These are phyloP conservation scores for Trichoderma koningiopsis DNA, from an alignment of 2,329 filamentous ascomycete species.

Conservation along the genomic window DNA sequence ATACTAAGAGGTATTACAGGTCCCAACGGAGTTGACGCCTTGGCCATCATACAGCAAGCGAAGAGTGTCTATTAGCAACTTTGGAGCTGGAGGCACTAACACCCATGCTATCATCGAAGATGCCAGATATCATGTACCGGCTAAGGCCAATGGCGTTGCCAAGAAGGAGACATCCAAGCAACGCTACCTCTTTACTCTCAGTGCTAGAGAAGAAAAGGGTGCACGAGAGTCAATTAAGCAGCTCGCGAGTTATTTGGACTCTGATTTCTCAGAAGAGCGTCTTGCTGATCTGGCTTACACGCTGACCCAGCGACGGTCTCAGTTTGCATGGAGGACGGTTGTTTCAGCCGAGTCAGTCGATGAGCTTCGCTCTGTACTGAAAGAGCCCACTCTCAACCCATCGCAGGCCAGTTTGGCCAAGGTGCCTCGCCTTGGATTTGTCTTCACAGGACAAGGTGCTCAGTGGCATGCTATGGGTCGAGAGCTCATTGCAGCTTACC, in stretches of 20 bases:
- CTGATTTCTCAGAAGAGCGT: neutral
- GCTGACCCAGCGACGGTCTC: neutral
- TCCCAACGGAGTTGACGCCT: slow-evolving; percentile 28
- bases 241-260: neutral
- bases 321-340: neutral
- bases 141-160: neutral
- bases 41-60: slow-evolving; percentile 25
- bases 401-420: neutral
- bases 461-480: slow-evolving; percentile 14
- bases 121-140: neutral
- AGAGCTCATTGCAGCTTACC: neutral
- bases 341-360: neutral
- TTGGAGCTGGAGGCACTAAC: slow-evolving; percentile 36
- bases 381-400: neutral
- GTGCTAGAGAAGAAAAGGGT: slow-evolving; percentile 1
- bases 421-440: neutral
- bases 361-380: neutral
- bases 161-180: neutral
- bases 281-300: neutral
- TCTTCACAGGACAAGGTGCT: slow-evolving; percentile 16
- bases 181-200: neutral
- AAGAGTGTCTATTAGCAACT: slow-evolving; percentile 38
- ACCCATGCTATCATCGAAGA: slow-evolving; percentile 24
- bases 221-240: neutral
- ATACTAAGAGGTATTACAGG: slow-evolving; percentile 26